Evolutionary conservation across 495 filamentous ascomycete species (phyloP).

Genomic region (Beverwykella pulmonaria): DNA sequence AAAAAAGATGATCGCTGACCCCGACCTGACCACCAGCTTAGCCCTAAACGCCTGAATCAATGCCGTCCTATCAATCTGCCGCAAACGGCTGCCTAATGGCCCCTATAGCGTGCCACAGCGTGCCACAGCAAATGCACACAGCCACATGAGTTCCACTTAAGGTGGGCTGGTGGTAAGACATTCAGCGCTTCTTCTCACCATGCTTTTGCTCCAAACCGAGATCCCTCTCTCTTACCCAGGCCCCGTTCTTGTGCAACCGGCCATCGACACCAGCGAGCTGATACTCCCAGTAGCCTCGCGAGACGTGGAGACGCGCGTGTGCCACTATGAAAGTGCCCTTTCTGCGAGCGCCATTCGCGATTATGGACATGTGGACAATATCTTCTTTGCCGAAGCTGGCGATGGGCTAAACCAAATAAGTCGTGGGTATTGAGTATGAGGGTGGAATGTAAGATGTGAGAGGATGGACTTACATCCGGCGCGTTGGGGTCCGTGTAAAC

Average conservation of each 20-base stretch:
- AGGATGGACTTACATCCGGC: conserved; percentile 1
- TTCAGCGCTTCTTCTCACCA: background rate
- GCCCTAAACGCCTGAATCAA: conserved; percentile 11
- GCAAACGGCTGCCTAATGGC: too few species aligned
- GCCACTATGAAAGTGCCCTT: conserved; percentile 24
- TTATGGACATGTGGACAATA: conserved; percentile 24
- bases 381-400: conserved; percentile 13
- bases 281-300: conserved; percentile 19
- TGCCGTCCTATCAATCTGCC: background rate
- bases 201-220: background rate
- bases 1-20: background rate
- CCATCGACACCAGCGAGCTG: conserved; percentile 16
- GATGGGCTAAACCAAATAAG: background rate
- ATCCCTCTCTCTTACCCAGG: conserved; percentile 28
- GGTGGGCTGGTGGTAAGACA: background rate
- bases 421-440: background rate
- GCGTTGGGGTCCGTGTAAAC: conserved; percentile 15
- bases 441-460: background rate
- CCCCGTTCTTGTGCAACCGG: conserved; percentile 16
- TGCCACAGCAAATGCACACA: conserved; percentile 19
- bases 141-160: too few species aligned
- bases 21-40: background rate
- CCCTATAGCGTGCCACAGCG: background rate
- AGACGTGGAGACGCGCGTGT: background rate
- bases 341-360: conserved; percentile 9